Evolutionary conservation across 495 filamentous ascomycete species (phyloP).

Genomic region (Penicillium tannophilum): DNA sequence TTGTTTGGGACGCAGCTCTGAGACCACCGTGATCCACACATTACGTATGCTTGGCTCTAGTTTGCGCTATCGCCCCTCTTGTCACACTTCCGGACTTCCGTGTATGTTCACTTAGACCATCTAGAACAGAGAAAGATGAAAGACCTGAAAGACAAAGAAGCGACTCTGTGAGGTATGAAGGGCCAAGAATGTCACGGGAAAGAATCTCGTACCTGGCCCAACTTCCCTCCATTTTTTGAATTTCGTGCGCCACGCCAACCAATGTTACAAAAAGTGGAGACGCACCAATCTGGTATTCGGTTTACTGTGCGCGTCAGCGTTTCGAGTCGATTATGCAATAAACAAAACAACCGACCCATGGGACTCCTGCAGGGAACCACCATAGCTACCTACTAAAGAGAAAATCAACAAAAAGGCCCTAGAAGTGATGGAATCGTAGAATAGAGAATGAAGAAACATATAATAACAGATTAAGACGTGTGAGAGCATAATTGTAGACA

Average conservation of each 20-base stretch:
- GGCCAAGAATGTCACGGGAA: constrained; percentile 14
- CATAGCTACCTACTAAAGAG: background rate
- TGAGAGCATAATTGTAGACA: background rate
- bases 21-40: constrained; percentile 20
- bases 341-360: background rate
- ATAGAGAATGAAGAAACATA: background rate
- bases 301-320: constrained; percentile 20
- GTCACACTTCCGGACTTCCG: background rate
- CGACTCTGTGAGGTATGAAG: constrained; percentile 11
- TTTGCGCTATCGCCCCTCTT: background rate
- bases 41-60: constrained; percentile 20
- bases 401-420: background rate
- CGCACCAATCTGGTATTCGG: constrained; percentile 20
- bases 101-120: background rate
- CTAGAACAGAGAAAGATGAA: background rate
- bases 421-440: background rate
- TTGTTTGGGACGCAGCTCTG: constrained; percentile 17
- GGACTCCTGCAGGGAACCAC: background rate
- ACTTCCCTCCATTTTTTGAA: no score
- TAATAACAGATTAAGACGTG: constrained; percentile 2
- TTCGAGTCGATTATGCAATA: background rate
- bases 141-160: background rate
- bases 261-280: constrained; percentile 20
- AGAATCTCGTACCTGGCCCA: background rate
- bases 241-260: constrained; percentile 12